Conservation (phyloP, 2,329 filamentous ascomycete genomes). For the Talaromyces sp. region DNA sequence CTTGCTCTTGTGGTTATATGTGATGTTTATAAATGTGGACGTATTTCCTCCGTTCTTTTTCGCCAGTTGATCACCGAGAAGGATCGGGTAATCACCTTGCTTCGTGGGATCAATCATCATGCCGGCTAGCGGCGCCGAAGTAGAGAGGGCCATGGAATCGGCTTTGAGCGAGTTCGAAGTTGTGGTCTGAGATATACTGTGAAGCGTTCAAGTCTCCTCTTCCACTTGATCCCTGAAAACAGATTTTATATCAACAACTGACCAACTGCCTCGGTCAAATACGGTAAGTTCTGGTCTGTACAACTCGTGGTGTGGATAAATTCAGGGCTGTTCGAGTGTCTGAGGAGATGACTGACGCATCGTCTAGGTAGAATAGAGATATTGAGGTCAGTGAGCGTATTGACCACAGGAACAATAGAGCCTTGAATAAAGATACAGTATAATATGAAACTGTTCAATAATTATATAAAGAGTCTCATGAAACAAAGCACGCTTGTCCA, state of each 20-base stretch:
- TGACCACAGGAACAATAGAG: not conserved
- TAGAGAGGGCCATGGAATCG: constrained; percentile 32
- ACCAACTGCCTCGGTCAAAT: not conserved
- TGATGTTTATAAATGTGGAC: constrained; percentile 38
- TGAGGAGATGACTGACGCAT: not conserved
- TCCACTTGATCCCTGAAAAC: not conserved
- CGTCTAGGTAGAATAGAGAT: not conserved
- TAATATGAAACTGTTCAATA: not conserved
- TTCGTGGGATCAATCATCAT: constrained; percentile 44
- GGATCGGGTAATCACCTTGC: constrained; percentile 45
- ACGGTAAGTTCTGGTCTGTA: not conserved
- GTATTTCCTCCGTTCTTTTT: constrained; percentile 23
- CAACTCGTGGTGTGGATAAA: not conserved
- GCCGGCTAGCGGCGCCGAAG: constrained; percentile 19
- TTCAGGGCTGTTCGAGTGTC: not conserved
- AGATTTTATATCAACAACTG: not conserved
- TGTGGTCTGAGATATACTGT: not conserved
- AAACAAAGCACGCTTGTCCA: not conserved
- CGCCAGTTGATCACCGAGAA: constrained; percentile 43
- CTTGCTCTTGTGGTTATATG: constrained; percentile 48
- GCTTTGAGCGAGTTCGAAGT: not conserved
- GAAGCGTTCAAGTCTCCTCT: not conserved
- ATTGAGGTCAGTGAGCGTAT: not conserved
- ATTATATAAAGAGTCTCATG: not conserved
- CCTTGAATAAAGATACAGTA: not conserved